phyloP scores from a whole-genome alignment of 805 yeast species.

The Sugiyamaella chiloensis region DNA sequence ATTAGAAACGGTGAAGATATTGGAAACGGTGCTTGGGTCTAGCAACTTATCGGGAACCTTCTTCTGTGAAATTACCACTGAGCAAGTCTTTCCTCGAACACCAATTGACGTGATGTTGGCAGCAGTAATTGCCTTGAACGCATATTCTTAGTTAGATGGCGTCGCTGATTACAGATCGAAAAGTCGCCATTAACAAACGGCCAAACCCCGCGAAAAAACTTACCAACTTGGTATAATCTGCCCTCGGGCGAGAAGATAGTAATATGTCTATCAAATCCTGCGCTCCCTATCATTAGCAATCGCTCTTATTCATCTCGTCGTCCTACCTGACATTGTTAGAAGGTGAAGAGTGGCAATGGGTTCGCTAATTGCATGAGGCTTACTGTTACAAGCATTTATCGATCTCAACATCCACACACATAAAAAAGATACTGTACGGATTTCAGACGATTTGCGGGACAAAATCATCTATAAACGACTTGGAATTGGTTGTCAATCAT shows the following conservation, averaged over 20 bases:
- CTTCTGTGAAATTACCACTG: conserved; percentile 89
- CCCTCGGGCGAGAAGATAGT: conserved; percentile 99
- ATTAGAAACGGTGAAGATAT: conserved; percentile 77
- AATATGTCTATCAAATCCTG: conserved; percentile 99
- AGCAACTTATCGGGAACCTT: conserved; percentile 93
- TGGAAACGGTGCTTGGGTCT: conserved; percentile 83
- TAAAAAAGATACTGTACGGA: too few relatives aligned
- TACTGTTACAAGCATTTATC: too few relatives aligned
- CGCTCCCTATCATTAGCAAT: conserved; percentile 46
- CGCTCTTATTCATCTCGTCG: neutral
- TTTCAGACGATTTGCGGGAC: too few relatives aligned
- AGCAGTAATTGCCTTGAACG: conserved; percentile 93
- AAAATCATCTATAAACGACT: too few relatives aligned
- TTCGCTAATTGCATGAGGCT: too few relatives aligned
- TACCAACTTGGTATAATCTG: conserved; percentile 81
- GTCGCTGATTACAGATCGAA: too few relatives aligned
- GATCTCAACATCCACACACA: too few relatives aligned
- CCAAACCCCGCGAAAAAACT: conserved; percentile 8
- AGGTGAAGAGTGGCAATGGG: conserved; percentile 4
- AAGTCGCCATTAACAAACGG: neutral
- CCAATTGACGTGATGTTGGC: conserved; percentile 89
- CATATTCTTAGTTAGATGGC: conserved; percentile 87
- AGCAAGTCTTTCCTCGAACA: conserved; percentile 78
- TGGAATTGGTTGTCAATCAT: too few relatives aligned
- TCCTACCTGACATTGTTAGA: conserved; percentile 40